A percentile compares a stretch with the other conserved stretches of the same genome.
These are phyloP conservation scores for Suhomyces choctaworum DNA, from an alignment of 1,139 yeast species.

Conservation along the genomic window DNA sequence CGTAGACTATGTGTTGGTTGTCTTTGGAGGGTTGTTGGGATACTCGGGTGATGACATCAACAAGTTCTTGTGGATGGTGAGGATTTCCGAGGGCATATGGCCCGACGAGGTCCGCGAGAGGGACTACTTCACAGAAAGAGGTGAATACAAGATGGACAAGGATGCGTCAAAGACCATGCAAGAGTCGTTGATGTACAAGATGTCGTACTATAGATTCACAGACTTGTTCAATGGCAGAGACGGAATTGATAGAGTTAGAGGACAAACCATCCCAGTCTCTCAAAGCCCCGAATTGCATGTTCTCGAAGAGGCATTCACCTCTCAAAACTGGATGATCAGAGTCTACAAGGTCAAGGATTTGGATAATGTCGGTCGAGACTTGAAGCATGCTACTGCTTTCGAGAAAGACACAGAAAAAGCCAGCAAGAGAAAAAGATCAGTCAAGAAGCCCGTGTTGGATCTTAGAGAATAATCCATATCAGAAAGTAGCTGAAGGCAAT, in stretches of 20 bases:
- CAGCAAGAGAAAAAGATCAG: constrained; percentile 40
- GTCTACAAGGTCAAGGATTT: constrained; percentile 88
- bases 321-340: constrained; percentile 96
- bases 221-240: constrained; percentile 70
- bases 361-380: constrained; percentile 84
- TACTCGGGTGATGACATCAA: constrained; percentile 96
- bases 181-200: constrained; percentile 89
- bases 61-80: constrained; percentile 98
- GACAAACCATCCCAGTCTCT: constrained; percentile 65
- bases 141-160: constrained; percentile 86
- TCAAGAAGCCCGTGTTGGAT: constrained; percentile 57
- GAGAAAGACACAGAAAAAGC: constrained; percentile 33
- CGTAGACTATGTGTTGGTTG: constrained; percentile 89
- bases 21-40: constrained; percentile 93
- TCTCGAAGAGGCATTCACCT: constrained; percentile 91
- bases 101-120: constrained; percentile 93
- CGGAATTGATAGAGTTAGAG: constrained; percentile 84
- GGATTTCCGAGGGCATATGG: constrained; percentile 99
- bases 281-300: constrained; percentile 66
- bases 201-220: constrained; percentile 86
- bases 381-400: constrained; percentile 49
- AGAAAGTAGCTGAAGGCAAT: no score
- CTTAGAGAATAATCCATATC: constrained; percentile 47
- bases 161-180: constrained; percentile 83
- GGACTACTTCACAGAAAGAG: constrained; percentile 76